Base-by-base conservation (phyloP, 352 stramenopile species). In the Globisporangium irregulare region DNA sequence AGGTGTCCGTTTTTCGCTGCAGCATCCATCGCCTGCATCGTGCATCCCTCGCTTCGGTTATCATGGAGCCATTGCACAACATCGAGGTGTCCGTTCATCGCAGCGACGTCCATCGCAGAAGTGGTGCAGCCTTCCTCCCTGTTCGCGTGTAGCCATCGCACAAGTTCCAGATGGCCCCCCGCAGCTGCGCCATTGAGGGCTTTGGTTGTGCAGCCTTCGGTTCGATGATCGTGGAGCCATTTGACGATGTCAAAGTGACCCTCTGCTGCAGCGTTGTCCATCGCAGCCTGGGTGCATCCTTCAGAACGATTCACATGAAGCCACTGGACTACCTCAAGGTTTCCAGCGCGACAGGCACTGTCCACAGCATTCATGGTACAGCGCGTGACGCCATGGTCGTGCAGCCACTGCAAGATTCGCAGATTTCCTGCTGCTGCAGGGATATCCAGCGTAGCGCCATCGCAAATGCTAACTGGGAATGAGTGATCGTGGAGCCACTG, bases 271-370 rank as follows among this genome's bases (percentile, higher is more conserved):
- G 38, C 38, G 38, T 20, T 46, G 38, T 46, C 38, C 38, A 46
- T 46, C 38, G 10, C 38, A 46, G 10, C 38, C 38, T 8, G 46
- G 6, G 57, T 62, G n/a, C 57, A 62, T 7, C 57, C 57, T 25
- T 62, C 57, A 51, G n/a, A 51, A 22, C 57, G 34, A 62, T 62
- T n/a, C n/a, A 27, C 34, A 22, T 62, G 57, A 1, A 41, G 34
- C 34, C 34, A 41, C 34, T 41, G 10, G 9, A 41, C 34, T 12
- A 41, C 34, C 9, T 41, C 34, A 14, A 41, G 34, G 8, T 41
- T 1, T 41, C 34, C 34, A 46, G 2, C 4, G 12, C 38, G 38
- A 14, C 12, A 15, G 3, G 36, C 58, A 36, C 3, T 7, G 9
- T 36, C 38, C 36, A 36, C 34, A 10, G 36, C 36, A 5, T 1